phyloP scores from a whole-genome alignment of 192 early-diverging fungal genomes.

The Dimargaris xerosporica region DNA sequence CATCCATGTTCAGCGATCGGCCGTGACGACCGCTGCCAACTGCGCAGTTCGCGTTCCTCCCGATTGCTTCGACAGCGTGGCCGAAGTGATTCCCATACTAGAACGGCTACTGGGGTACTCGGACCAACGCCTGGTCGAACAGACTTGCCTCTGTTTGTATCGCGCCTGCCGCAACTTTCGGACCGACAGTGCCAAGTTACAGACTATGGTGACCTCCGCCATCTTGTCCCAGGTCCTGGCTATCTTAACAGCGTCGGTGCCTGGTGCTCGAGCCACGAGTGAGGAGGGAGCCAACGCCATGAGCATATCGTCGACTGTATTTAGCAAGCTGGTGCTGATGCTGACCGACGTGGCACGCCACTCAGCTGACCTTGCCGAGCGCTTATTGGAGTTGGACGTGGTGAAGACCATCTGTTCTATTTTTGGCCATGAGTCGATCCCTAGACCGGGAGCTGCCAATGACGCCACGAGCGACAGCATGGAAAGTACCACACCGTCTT shows the following conservation, averaged over 20 bases:
- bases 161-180: slow-evolving; percentile 48
- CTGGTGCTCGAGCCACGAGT: neutral
- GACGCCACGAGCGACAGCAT: neutral
- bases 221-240: neutral
- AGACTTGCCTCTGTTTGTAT: slow-evolving; percentile 44
- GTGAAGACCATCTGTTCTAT: neutral
- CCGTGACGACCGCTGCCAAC: slow-evolving; percentile 58
- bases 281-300: neutral
- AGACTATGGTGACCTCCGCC: too few relatives aligned
- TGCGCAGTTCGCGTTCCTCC: slow-evolving; percentile 36
- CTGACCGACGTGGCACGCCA: neutral
- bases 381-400: neutral
- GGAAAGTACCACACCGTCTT: too few relatives aligned
- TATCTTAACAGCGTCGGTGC: neutral
- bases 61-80: slow-evolving; percentile 38
- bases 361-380: neutral
- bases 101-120: slow-evolving; percentile 48
- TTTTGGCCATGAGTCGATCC: neutral
- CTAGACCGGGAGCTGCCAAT: neutral
- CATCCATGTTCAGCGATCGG: slow-evolving; percentile 65
- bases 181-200: slow-evolving; percentile 13
- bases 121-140: slow-evolving; percentile 60
- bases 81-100: slow-evolving; percentile 53
- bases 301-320: neutral
- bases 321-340: neutral